Base-by-base conservation (phyloP, 2,329 filamentous ascomycete species). In the Colletotrichum echinochloae region DNA sequence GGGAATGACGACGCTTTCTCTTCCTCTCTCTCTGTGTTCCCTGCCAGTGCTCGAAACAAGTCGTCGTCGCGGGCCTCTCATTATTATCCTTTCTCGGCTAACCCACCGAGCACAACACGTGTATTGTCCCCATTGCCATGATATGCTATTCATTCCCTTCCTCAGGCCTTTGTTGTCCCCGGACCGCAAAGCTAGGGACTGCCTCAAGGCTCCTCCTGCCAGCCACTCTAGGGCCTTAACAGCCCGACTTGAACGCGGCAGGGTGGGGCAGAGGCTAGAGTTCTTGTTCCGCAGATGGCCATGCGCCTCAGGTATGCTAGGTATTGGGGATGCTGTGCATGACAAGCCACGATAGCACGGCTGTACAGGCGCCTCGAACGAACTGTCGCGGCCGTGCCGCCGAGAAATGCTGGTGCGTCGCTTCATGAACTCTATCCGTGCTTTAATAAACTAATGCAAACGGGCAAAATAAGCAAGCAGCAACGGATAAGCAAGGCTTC, bases 1-100 rank as follows among this genome's bases (percentile, higher is more conserved):
- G 20, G 8, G 41, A 46, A 67, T 70, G 67, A 70, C 67, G 67
- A 67, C 67, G 59, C 65, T 12, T 11, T 37, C 35, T 37, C 35
- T 37, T 12, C 14, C 35, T 37, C 35, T 37, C 35, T 12, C 7
- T 37, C 35, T 37, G 9, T 37, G 12, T 16, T 35, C 35, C 9
- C 35, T 35, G 35, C 55, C 30, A 3, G 5, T 8, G 41, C 44
- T 30, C 57, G 51, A 59, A 70, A 61, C 63, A 46, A 37, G 41
- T 49, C 51, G 48, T 60, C 39, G 66, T 49, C 30, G 48, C 62
- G 41, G 41, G 28, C 18, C 56, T 41, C 33, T 52, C 35, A 16
- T 9, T 60, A 14, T 33, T 46, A 18, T 41, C 7, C 35, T 35
- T 46, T 37, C n/a, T 30, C n/a, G 37, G 64, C 18, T 54, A 8